These are phyloP conservation scores for Arabidopsis lyrata DNA, from an alignment of 441 rosid species.

Conservation along the genomic window DNA sequence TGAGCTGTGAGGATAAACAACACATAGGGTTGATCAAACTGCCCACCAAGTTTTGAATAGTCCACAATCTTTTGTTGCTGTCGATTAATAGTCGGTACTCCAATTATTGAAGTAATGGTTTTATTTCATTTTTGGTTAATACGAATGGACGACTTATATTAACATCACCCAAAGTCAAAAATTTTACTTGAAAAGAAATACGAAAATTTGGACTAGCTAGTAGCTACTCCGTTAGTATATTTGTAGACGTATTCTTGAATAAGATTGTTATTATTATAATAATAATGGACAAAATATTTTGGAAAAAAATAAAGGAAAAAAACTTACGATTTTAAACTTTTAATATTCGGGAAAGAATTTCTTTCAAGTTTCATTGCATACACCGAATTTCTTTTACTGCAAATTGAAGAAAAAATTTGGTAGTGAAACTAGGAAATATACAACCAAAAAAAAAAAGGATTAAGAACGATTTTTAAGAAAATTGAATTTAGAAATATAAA, in stretches of 20 bases:
- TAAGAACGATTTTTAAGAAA: neutral
- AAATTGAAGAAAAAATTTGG: neutral
- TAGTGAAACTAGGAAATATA: neutral
- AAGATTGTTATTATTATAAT: neutral
- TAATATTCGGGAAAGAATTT: neutral
- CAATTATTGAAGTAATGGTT: slow-evolving; percentile 26
- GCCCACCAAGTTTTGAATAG: slow-evolving; percentile 12
- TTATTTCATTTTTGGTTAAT: neutral
- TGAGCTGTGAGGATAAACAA: slow-evolving; percentile 12
- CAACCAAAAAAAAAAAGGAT: neutral
- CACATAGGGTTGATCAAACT: slow-evolving; percentile 24
- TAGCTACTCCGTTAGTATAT: neutral
- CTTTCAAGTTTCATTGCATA: neutral
- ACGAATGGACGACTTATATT: neutral
- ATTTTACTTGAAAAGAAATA: neutral
- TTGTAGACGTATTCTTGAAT: neutral
- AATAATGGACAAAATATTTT: neutral
- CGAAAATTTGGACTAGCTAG: neutral
- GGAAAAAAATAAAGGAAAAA: too few species aligned
- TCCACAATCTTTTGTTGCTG: slow-evolving; percentile 7
- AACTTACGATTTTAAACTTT: neutral
- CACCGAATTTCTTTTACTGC: too few species aligned
- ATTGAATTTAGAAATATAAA: neutral
- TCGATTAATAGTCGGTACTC: slow-evolving; percentile 5
- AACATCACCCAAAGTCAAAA: neutral